Evolutionary conservation across 2,329 filamentous ascomycete genomes (phyloP).

Genomic region (Emergomyces orientalis): DNA sequence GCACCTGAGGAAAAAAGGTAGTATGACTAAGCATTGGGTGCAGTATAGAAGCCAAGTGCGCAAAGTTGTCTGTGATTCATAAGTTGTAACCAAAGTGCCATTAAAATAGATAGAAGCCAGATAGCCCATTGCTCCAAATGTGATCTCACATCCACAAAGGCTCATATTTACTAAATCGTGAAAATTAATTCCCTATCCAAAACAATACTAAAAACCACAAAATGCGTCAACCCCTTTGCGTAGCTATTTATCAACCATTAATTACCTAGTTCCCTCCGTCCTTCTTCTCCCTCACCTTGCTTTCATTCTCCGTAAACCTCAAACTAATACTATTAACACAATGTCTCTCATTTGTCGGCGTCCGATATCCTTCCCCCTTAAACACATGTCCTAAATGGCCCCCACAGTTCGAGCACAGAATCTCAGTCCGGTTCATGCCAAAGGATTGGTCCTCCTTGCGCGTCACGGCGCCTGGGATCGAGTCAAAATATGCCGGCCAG

Average conservation of each 20-base stretch:
- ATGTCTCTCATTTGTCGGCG: conserved; percentile 89
- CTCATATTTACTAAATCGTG: background rate
- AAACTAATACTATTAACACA: conserved; percentile 92
- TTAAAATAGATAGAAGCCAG: too few relatives aligned
- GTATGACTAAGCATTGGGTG: background rate
- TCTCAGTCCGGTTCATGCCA: conserved; percentile 84
- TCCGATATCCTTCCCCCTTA: conserved; percentile 74
- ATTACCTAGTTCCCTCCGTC: conserved; percentile 1
- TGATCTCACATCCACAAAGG: background rate
- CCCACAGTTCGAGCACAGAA: conserved; percentile 88
- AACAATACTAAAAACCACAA: too few relatives aligned
- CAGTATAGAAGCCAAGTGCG: background rate
- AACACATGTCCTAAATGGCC: conserved; percentile 88
- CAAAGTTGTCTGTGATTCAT: too few relatives aligned
- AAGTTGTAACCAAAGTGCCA: too few relatives aligned
- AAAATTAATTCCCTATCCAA: too few relatives aligned
- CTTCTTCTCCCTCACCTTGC: conserved; percentile 16
- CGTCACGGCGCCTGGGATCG: conserved; percentile 79
- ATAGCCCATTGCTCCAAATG: too few relatives aligned
- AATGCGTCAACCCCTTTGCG: too few relatives aligned
- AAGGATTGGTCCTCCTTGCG: conserved; percentile 66
- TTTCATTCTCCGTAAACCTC: conserved; percentile 64
- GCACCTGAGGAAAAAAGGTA: background rate
- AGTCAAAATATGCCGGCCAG: conserved; percentile 97
- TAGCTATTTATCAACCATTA: background rate